Conservation (phyloP, 495 filamentous ascomycete genomes). For the Penicillium macrosclerotiorum region DNA sequence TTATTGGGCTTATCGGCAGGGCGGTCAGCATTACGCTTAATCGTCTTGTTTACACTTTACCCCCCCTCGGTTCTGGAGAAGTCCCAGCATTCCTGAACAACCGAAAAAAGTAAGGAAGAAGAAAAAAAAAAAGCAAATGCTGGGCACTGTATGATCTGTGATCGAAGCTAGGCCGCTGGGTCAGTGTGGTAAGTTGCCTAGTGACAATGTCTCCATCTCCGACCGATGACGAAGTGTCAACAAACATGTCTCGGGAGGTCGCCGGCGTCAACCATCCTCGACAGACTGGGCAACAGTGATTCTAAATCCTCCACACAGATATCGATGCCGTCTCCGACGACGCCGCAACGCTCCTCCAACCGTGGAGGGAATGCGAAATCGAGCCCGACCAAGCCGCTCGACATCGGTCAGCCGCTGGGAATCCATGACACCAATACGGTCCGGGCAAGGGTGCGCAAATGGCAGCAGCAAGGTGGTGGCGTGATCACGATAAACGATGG, state of each 20-base stretch:
- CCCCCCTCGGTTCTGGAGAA: slow-evolving; percentile 5
- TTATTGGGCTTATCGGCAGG: slow-evolving; percentile 15
- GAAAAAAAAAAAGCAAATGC: slow-evolving; percentile 15
- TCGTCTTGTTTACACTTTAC: slow-evolving; percentile 20
- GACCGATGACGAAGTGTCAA: slow-evolving; percentile 8
- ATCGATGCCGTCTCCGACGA: slow-evolving; percentile 47
- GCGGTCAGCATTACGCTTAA: slow-evolving; percentile 5
- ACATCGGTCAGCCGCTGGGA: slow-evolving; percentile 51
- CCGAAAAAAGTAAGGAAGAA: too few relatives aligned
- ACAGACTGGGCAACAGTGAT: slow-evolving; percentile 8
- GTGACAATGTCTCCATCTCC: slow-evolving; percentile 2
- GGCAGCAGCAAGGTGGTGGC: slow-evolving; percentile 69
- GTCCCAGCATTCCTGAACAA: too few relatives aligned
- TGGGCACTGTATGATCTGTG: slow-evolving; percentile 5
- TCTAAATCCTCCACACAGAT: slow-evolving; percentile 15
- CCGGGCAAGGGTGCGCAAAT: slow-evolving; percentile 67
- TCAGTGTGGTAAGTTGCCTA: slow-evolving; percentile 12
- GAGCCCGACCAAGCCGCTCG: slow-evolving; percentile 41
- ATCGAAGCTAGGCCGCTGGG: slow-evolving; percentile 3
- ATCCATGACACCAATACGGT: slow-evolving; percentile 60
- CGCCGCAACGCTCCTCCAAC: slow-evolving; percentile 41
- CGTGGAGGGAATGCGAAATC: slow-evolving; percentile 37
- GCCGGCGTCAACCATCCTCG: slow-evolving; percentile 12
- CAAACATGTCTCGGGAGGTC: slow-evolving; percentile 14
- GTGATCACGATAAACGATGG: slow-evolving; percentile 49